phyloP scores from a whole-genome alignment of 208 protist genomes.

The Wallacemonas collosoma region DNA sequence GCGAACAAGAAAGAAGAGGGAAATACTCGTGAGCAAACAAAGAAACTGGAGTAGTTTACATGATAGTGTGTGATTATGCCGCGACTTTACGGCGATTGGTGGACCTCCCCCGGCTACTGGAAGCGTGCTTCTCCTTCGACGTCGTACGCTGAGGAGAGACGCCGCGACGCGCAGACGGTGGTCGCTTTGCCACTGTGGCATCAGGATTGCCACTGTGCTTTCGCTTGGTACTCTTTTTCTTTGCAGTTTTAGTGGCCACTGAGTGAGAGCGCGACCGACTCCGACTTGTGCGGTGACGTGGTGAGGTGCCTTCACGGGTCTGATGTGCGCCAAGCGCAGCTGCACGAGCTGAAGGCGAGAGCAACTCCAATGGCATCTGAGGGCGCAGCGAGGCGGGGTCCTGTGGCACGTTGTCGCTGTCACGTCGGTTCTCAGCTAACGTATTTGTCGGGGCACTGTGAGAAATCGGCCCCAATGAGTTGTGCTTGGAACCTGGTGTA shows the following conservation, averaged over 20 bases:
- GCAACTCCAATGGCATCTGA: constrained; percentile 9
- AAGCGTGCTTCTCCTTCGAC: not conserved
- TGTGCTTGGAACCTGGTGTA: not conserved
- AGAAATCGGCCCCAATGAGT: not conserved
- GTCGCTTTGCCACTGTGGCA: not conserved
- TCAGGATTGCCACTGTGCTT: not conserved
- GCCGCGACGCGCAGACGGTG: not conserved
- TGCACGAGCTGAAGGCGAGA: constrained; percentile 6
- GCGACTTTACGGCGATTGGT: not conserved
- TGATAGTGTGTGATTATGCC: not conserved
- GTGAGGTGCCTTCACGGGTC: constrained; percentile 1
- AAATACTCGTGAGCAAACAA: not conserved
- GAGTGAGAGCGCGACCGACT: constrained; percentile 9
- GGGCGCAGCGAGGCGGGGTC: not conserved
- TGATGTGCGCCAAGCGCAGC: constrained; percentile 4
- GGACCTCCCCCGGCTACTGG: not conserved
- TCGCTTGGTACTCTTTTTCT: constrained; percentile 14
- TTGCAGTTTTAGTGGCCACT: not conserved
- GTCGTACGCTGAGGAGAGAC: not conserved
- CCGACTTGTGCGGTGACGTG: not conserved
- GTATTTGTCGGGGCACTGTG: not conserved
- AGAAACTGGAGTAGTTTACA: not conserved
- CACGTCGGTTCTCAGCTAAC: constrained; percentile 6
- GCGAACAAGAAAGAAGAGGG: constrained; percentile 1
- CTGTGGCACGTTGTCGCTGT: constrained; percentile 10